Percentiles rank a stretch among this genome's conserved stretches.
These are phyloP conservation scores for Spirogloea muscicola DNA, from an alignment of 139 green algal species.

Conservation along the genomic window DNA sequence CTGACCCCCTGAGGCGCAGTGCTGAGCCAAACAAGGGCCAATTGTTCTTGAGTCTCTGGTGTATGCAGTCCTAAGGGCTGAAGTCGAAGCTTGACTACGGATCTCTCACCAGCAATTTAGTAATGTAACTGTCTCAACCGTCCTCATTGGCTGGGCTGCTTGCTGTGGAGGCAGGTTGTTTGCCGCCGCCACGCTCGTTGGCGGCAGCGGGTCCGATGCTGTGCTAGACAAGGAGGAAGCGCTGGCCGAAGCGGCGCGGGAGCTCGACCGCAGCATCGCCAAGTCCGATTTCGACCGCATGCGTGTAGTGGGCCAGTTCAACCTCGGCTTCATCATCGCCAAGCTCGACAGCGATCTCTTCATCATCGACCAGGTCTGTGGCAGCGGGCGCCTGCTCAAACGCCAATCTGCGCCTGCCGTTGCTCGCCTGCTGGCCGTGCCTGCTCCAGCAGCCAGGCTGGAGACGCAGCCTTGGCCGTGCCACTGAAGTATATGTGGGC, in stretches of 20 bases:
- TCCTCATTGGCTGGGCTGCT: too few relatives aligned
- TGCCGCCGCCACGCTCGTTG: too few relatives aligned
- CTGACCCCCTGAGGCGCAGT: too few relatives aligned
- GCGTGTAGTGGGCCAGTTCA: conserved; percentile 87
- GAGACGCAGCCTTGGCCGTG: not conserved
- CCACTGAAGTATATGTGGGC: not conserved
- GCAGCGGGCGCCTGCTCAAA: not conserved
- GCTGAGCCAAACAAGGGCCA: too few relatives aligned
- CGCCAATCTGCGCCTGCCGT: not conserved
- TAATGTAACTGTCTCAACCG: too few relatives aligned
- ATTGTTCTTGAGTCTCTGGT: too few relatives aligned
- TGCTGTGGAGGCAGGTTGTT: too few relatives aligned
- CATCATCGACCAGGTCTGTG: conserved; percentile 85
- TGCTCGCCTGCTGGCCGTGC: not conserved
- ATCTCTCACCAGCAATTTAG: too few relatives aligned
- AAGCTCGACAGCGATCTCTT: conserved; percentile 78
- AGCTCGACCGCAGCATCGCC: conserved; percentile 84
- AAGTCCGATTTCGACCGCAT: conserved; percentile 78
- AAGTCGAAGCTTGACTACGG: too few relatives aligned
- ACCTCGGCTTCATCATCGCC: conserved; percentile 95
- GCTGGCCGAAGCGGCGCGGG: conserved; percentile 50
- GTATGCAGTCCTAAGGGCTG: too few relatives aligned
- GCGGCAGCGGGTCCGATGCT: not conserved
- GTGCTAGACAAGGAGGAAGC: conserved; percentile 4
- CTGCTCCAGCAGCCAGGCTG: not conserved